Evolutionary conservation across 208 protist species (phyloP), one percentile per base, ranked within the genome.

Genomic region (Trypanosoma rangeli): DNA sequence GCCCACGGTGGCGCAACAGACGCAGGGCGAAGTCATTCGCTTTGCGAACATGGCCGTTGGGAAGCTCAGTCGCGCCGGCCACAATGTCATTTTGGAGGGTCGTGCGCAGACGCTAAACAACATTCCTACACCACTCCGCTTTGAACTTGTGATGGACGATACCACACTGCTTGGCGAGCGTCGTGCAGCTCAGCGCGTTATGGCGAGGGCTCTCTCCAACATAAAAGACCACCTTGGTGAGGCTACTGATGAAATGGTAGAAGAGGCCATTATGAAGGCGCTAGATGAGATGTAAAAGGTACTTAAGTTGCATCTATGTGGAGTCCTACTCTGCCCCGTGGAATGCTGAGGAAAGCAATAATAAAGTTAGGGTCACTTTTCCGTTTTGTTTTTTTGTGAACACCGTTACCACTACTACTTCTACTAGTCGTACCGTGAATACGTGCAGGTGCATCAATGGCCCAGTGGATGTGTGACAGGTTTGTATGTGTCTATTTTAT

Each of bases 81-180:
- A 91, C 77, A 97, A 97, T 74, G 91, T 96, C 5, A 88, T 97
- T 49, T 69, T 97, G 22, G 91, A 97, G 72, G 93, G 93, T 12
- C 89, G 93, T 22, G 83, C 84, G 26, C 89, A 94, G 77, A 97
- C 93, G 37, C 79, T 97, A 35, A 84, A 96, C 55, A 93, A 95
- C 78, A 94, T 97, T 50, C 64, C 79, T 0, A 92, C 86, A 5
- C 78, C 81, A 31, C 66, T 93, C 35, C 89, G 93, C 62, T 97
- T 96, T 68, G 91, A 96, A 62, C 83, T 97, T 20, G 79, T 96
- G 13, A 89, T 97, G 58, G 80, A 82, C 10, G 87, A 95, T 62
- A 72, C 82, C 22, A 54, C 55, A 7, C 37, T 95, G 44, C 78
- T 97, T 4, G 94, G 94, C 0, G 79, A 95, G 76, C 83, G 93